Conservation (phyloP, 768 basidiomycete species). For the Boletus patriciae region DNA sequence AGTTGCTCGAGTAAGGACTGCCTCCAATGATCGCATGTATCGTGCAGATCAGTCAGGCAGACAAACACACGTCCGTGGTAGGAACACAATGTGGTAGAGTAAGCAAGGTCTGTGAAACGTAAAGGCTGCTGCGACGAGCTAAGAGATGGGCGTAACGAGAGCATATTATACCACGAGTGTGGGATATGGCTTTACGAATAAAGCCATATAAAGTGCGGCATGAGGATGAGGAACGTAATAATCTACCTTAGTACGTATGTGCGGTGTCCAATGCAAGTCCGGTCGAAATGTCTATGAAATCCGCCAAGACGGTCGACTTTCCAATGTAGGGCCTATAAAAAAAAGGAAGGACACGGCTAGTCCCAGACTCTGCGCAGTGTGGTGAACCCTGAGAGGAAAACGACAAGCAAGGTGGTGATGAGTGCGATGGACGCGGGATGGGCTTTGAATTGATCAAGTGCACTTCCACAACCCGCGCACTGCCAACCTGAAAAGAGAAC, state of each 20-base stretch:
- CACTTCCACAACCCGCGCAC: slow-evolving; percentile 31
- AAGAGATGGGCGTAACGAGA: slow-evolving; percentile 11
- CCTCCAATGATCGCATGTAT: slow-evolving; percentile 6
- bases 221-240: slow-evolving; percentile 21
- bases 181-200: slow-evolving; percentile 11
- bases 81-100: slow-evolving; percentile 2
- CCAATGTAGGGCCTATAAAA: not conserved
- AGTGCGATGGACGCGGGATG: slow-evolving; percentile 36
- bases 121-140: not conserved
- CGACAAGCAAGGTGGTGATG: slow-evolving; percentile 30
- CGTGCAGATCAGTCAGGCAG: slow-evolving; percentile 1
- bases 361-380: slow-evolving; percentile 34
- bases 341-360: slow-evolving; percentile 12
- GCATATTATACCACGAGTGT: slow-evolving; percentile 26
- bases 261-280: slow-evolving; percentile 32
- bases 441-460: slow-evolving; percentile 31
- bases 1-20: not conserved
- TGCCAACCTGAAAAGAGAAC: slow-evolving; percentile 25
- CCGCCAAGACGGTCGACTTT: slow-evolving; percentile 11
- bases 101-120: slow-evolving; percentile 7
- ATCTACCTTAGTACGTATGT: slow-evolving; percentile 32
- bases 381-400: slow-evolving; percentile 36
- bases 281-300: slow-evolving; percentile 25
- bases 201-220: slow-evolving; percentile 24
- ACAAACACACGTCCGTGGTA: not conserved